Evolutionary conservation across 73 alveolate species (phyloP).

Genomic region (Uronychia binucleata): DNA sequence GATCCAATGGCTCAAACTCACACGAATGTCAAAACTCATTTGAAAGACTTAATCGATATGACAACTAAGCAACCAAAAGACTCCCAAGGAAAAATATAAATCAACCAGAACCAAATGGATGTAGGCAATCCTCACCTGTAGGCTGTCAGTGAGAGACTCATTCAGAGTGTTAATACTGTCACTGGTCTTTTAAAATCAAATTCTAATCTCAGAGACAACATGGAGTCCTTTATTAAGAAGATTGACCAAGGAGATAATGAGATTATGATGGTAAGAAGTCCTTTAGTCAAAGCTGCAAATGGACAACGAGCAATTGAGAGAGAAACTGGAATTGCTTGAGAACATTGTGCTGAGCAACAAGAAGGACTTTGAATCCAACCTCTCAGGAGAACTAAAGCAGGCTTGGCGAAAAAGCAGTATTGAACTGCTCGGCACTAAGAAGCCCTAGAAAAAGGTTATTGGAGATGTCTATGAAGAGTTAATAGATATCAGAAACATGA

Average conservation of each 20-base stretch:
- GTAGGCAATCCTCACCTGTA: background rate
- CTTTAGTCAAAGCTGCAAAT: background rate
- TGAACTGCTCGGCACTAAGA: background rate
- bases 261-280: slow-evolving; percentile 9
- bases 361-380: background rate
- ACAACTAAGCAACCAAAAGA: background rate
- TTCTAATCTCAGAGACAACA: slow-evolving; percentile 34
- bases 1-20: background rate
- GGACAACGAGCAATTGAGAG: slow-evolving; percentile 40
- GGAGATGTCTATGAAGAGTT: slow-evolving; percentile 27
- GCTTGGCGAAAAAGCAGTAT: background rate
- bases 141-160: slow-evolving; percentile 23
- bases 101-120: background rate
- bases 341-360: slow-evolving; percentile 28
- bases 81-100: background rate
- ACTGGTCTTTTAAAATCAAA: slow-evolving; percentile 53
- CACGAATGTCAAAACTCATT: background rate
- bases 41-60: background rate
- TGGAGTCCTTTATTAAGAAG: background rate
- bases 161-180: slow-evolving; percentile 51
- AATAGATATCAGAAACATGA: slow-evolving; percentile 31
- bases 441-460: background rate
- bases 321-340: slow-evolving; percentile 42
- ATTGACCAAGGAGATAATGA: slow-evolving; percentile 18
- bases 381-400: background rate